Conservation (phyloP, 176 grass and related monocot genomes). For the Musa acuminata region DNA sequence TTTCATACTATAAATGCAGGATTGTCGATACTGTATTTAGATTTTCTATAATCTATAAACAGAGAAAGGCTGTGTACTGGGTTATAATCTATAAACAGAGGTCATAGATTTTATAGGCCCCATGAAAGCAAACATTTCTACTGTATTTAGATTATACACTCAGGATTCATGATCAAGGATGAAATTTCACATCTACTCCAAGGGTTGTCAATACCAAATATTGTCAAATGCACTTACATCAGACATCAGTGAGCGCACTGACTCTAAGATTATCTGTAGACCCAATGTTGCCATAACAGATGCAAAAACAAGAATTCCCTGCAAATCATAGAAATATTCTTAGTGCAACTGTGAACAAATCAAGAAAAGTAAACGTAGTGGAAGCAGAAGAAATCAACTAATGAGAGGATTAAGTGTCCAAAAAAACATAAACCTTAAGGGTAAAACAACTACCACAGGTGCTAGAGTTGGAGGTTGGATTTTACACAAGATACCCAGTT, state of each 20-base stretch:
- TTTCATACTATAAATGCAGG: not conserved
- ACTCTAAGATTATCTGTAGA: slow-evolving; percentile 38
- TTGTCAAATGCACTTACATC: not conserved
- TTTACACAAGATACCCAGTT: too few relatives aligned
- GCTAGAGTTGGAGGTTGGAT: too few relatives aligned
- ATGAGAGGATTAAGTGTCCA: too few relatives aligned
- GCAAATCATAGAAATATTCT: slow-evolving; percentile 15
- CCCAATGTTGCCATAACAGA: slow-evolving; percentile 99
- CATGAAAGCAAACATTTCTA: not conserved
- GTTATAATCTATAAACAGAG: not conserved
- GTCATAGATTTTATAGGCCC: not conserved
- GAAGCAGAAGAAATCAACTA: too few relatives aligned
- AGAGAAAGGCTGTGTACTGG: too few relatives aligned
- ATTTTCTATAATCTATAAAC: too few relatives aligned
- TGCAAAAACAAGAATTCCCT: slow-evolving; percentile 99
- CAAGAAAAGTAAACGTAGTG: too few relatives aligned
- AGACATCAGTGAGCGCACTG: slow-evolving; percentile 1
- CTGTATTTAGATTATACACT: not conserved
- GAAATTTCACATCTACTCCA: not conserved
- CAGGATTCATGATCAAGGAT: not conserved
- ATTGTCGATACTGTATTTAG: not conserved
- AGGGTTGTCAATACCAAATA: not conserved
- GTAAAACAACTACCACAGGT: too few relatives aligned
- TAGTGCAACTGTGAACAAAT: too few relatives aligned
- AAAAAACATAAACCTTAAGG: too few relatives aligned